A percentile compares a stretch with the other conserved stretches of the same genome.
Evolutionary conservation across 1,284 basidiomycete species (phyloP).

Genomic region (Violaceomyces palustris): DNA sequence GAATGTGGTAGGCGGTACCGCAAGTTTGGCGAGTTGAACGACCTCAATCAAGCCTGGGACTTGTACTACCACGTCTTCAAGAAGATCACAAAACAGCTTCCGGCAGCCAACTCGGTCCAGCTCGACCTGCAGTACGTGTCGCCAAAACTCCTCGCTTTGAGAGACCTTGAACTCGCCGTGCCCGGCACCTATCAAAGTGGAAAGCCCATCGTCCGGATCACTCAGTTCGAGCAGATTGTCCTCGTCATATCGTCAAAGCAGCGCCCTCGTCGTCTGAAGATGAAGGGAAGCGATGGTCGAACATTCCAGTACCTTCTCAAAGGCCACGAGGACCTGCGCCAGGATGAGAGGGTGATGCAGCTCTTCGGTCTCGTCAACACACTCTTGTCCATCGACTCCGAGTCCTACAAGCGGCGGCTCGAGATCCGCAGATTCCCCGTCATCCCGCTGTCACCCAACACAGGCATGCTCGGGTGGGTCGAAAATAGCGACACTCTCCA

Average conservation of each 20-base stretch:
- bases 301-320: constrained; percentile 93
- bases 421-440: constrained; percentile 91
- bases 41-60: constrained; percentile 99
- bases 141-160: constrained; percentile 79
- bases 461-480: constrained; percentile 91
- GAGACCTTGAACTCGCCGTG: constrained; percentile 87
- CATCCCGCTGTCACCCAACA: constrained; percentile 92
- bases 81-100: constrained; percentile 90
- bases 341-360: constrained; percentile 99
- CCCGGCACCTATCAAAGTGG: constrained; percentile 95
- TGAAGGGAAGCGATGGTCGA: constrained; percentile 85
- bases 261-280: constrained; percentile 79
- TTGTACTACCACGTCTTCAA: constrained; percentile 96
- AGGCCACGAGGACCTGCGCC: constrained; percentile 97
- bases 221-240: constrained; percentile 59
- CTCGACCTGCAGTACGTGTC: constrained; percentile 97
- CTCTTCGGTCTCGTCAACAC: constrained; percentile 96
- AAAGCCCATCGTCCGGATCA: constrained; percentile 76
- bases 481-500: constrained; percentile 97
- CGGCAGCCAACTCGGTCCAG: constrained; percentile 68
- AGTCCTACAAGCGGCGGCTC: constrained; percentile 91
- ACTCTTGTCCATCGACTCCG: constrained; percentile 82
- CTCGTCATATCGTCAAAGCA: constrained; percentile 95
- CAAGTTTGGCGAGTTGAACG: constrained; percentile 73
- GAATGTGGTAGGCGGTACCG: constrained; percentile 85